A percentile compares a stretch with the other conserved stretches of the same genome.
phyloP scores from a whole-genome alignment of 2,329 filamentous ascomycete species.

The Epichloe bromicola region DNA sequence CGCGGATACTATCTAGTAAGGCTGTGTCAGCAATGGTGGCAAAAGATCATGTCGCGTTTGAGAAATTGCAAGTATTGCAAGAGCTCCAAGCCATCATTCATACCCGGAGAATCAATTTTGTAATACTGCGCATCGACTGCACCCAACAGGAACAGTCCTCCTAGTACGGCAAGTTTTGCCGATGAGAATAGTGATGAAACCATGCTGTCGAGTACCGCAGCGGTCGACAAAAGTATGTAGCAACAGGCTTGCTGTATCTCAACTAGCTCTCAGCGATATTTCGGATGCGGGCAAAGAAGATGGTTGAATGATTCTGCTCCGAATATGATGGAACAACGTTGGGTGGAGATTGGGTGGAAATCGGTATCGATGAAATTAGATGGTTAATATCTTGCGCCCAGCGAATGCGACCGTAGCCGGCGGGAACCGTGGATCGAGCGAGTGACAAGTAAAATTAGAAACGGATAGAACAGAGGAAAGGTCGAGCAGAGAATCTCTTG shows the following conservation, averaged over 20 bases:
- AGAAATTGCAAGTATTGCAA: neutral
- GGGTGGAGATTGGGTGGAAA: neutral
- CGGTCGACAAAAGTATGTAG: neutral
- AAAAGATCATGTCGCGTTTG: neutral
- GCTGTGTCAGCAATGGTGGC: neutral
- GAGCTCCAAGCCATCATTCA: neutral
- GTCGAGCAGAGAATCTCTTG: neutral
- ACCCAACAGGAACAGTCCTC: slow-evolving; percentile 1
- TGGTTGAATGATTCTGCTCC: neutral
- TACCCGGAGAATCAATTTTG: slow-evolving; percentile 20
- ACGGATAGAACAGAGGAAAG: neutral
- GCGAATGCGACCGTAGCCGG: neutral
- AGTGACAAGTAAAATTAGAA: neutral
- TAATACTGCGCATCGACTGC: slow-evolving; percentile 15
- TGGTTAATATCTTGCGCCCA: neutral
- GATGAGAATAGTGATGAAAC: neutral
- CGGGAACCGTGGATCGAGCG: neutral
- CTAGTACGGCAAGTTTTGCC: slow-evolving; percentile 2
- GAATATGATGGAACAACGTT: neutral
- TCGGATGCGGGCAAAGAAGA: neutral
- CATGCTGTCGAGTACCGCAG: neutral
- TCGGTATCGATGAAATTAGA: neutral
- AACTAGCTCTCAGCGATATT: no score
- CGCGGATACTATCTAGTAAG: slow-evolving; percentile 32
- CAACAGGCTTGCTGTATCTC: neutral